Evolutionary conservation across 1,139 yeast species (phyloP).

Genomic region (Geotrichum cucujoidarum): DNA sequence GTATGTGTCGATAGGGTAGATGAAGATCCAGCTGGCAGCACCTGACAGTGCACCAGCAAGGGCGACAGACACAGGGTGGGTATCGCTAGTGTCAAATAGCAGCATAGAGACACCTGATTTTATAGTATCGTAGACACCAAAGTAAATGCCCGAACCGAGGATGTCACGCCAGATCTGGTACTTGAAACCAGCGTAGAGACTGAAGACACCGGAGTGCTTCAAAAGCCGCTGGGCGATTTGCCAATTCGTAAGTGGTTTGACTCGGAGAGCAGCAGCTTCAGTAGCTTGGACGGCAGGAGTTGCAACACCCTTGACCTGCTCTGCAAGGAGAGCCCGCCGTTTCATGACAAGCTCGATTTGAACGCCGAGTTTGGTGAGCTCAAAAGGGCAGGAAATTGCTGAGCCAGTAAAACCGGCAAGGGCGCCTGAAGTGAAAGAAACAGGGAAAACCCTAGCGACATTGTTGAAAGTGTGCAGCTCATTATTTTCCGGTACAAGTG

Average conservation of each 20-base stretch:
- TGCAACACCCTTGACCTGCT: not conserved
- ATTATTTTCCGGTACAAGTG: slow-evolving; percentile 1
- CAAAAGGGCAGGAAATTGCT: slow-evolving; percentile 76
- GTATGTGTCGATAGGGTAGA: slow-evolving; percentile 77
- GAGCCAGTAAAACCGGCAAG: slow-evolving; percentile 64
- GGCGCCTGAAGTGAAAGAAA: slow-evolving; percentile 60
- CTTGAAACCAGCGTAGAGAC: slow-evolving; percentile 68
- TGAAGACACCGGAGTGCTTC: slow-evolving; percentile 53
- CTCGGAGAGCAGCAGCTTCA: not conserved
- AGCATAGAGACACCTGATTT: slow-evolving; percentile 38
- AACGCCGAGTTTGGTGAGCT: slow-evolving; percentile 74
- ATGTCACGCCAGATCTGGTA: slow-evolving; percentile 65
- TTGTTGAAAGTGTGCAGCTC: slow-evolving; percentile 18
- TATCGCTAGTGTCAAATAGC: slow-evolving; percentile 33
- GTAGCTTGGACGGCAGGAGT: not conserved
- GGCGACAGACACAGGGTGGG: slow-evolving; percentile 43
- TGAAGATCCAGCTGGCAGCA: slow-evolving; percentile 61
- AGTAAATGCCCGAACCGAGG: slow-evolving; percentile 67
- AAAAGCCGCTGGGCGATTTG: slow-evolving; percentile 50
- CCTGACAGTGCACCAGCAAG: slow-evolving; percentile 82
- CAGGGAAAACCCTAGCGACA: slow-evolving; percentile 55
- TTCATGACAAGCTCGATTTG: slow-evolving; percentile 52
- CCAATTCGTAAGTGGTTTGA: slow-evolving; percentile 37
- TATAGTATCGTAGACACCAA: slow-evolving; percentile 67
- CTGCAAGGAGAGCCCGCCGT: slow-evolving; percentile 33